phyloP scores from a whole-genome alignment of 129 eudicot species.

The Calendula officinalis region DNA sequence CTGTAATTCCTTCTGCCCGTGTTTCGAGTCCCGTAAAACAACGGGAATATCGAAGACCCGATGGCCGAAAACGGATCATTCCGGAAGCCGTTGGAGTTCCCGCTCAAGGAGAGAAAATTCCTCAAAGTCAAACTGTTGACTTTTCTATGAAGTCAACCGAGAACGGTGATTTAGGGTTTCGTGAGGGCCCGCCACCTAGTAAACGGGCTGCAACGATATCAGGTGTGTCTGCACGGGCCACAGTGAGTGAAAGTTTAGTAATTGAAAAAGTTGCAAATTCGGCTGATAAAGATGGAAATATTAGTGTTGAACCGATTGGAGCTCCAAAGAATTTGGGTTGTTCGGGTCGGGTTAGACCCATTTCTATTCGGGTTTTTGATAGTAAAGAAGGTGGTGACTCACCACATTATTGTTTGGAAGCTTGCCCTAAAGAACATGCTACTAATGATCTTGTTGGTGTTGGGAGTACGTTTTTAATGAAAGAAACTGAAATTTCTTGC shows the following conservation, averaged over 20 bases:
- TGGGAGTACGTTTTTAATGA: slow-evolving; percentile 54
- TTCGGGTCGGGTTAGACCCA: slow-evolving; percentile 32
- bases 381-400: slow-evolving; percentile 69
- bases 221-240: slow-evolving; percentile 76
- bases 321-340: slow-evolving; percentile 37
- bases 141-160: slow-evolving; percentile 45
- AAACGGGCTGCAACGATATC: slow-evolving; percentile 44
- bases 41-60: slow-evolving; percentile 90
- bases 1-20: slow-evolving; percentile 30
- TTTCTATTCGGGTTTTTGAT: slow-evolving; percentile 67
- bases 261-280: slow-evolving; percentile 77
- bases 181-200: slow-evolving; percentile 42
- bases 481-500: slow-evolving; percentile 87
- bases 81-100: slow-evolving; percentile 93
- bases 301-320: slow-evolving; percentile 54
- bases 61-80: slow-evolving; percentile 94
- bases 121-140: slow-evolving; percentile 52
- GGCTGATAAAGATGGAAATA: slow-evolving; percentile 54
- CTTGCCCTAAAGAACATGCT: slow-evolving; percentile 79
- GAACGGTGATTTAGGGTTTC: slow-evolving; percentile 44
- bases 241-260: slow-evolving; percentile 81
- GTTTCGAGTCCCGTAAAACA: slow-evolving; percentile 89
- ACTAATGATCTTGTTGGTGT: slow-evolving; percentile 64
- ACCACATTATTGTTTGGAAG: slow-evolving; percentile 69
- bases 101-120: slow-evolving; percentile 48